Base-by-base conservation (phyloP, 2,329 filamentous ascomycete species). In the Cladophialophora exuberans region DNA sequence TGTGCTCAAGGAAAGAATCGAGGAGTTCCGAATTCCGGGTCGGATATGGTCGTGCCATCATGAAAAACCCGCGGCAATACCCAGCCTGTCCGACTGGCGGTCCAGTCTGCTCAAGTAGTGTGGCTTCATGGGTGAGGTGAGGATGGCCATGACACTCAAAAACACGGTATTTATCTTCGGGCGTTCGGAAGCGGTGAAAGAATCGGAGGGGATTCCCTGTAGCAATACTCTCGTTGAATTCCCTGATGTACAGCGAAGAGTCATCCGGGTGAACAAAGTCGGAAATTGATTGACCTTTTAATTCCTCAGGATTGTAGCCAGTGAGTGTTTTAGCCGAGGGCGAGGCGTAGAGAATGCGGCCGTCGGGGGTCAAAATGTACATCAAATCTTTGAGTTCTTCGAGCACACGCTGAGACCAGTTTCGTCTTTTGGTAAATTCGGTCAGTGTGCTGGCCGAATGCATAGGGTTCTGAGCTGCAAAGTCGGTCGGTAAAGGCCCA, bases 1-100 rank as follows among this genome's bases (percentile, higher is more conserved):
- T 97, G 75, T 97, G 92, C 70, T 97, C 93, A 23, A 97, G 79
- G 66, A 97, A 97, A 0, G 91, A 95, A 73, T 97, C 92, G 17
- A 97, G 79, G 9, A 97, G 79, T 3, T 83, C 83, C 1, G 90
- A 87, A 67, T 93, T 96, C 73, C 89, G 92, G 25, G 89, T 95
- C 4, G 90, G 91, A 70, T 97, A 96, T 1, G 89, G 89, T 17
- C 92, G 83, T 6, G 90, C 86, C 85, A 96, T 93, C 79, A 97
- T 89, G 70, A 97, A 97, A 64, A 97, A 90, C 31, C 92, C 92
- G 65, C 90, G 85, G 70, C 91, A 97, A 64, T 88, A 87, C 1
- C 85, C 82, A 2, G 84, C 81, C 55, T 84, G 79, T 61, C 86
- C 86, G 62, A 81, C 80, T 1, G 83, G 81, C 56, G 84, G 85